Percentiles rank a stretch among this genome's conserved stretches.
Evolutionary conservation across 2,329 filamentous ascomycete genomes (phyloP).

Genomic region (Epichloe brachyelytri): DNA sequence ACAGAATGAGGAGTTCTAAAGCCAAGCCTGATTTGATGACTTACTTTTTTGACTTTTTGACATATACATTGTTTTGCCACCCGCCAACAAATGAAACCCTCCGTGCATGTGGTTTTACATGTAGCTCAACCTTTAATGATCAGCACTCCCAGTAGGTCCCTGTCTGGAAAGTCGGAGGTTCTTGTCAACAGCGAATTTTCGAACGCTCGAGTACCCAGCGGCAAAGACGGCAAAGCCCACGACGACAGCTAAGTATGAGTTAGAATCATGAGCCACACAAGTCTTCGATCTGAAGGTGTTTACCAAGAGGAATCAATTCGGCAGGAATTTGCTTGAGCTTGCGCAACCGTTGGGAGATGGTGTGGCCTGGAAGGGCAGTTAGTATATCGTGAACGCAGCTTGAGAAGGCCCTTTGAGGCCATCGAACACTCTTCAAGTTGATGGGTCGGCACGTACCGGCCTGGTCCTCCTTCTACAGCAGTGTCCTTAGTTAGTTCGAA

Average conservation of each 20-base stretch:
- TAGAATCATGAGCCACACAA: neutral
- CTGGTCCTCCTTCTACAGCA: constrained; percentile 50
- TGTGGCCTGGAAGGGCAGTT: constrained; percentile 56
- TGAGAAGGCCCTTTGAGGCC: neutral
- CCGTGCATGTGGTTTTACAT: constrained; percentile 2
- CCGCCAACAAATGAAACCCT: constrained; percentile 5
- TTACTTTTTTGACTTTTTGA: constrained; percentile 4
- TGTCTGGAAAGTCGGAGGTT: constrained; percentile 77
- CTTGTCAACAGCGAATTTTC: constrained; percentile 82
- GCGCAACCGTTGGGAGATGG: constrained; percentile 88
- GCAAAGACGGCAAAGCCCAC: constrained; percentile 72
- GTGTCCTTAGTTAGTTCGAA: constrained; percentile 14
- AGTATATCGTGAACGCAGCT: neutral
- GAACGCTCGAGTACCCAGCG: constrained; percentile 66
- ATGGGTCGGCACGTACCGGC: constrained; percentile 39
- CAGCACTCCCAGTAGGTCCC: constrained; percentile 30
- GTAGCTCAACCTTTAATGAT: constrained; percentile 12
- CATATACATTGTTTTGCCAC: constrained; percentile 9
- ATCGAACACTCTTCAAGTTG: neutral
- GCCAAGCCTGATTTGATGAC: constrained; percentile 8
- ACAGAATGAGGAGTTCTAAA: constrained; percentile 2
- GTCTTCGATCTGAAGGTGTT: constrained; percentile 7
- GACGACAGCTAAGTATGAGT: constrained; percentile 53
- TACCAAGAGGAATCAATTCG: constrained; percentile 92
- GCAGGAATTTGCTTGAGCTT: constrained; percentile 80